Evolutionary conservation across 352 stramenopile species (phyloP).

Genomic region (Globisporangium lucens): DNA sequence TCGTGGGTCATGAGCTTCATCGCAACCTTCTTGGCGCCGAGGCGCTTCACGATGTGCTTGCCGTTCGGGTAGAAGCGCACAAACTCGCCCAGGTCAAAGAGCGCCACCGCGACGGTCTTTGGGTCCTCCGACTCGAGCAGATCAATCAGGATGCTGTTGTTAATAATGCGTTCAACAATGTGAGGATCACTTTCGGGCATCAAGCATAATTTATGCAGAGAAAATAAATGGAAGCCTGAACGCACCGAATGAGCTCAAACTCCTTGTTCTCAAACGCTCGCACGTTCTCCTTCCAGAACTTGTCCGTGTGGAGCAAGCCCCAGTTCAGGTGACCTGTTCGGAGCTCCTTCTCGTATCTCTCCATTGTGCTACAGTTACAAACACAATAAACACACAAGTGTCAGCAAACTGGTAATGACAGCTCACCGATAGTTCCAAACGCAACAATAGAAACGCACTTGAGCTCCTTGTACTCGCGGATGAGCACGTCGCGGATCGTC

Average conservation of each 20-base stretch:
- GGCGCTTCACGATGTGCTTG: conserved; percentile 93
- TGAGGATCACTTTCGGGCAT: neutral
- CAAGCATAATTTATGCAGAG: neutral
- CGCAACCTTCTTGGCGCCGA: conserved; percentile 95
- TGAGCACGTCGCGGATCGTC: conserved; percentile 73
- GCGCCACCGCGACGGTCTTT: conserved; percentile 93
- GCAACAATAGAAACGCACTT: conserved; percentile 50
- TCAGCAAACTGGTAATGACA: neutral
- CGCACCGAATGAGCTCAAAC: conserved; percentile 90
- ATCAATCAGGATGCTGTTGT: conserved; percentile 89
- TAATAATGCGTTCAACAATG: conserved; percentile 2
- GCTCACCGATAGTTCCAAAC: neutral
- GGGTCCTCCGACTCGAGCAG: conserved; percentile 91
- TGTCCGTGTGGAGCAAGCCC: conserved; percentile 96
- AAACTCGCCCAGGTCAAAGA: conserved; percentile 98
- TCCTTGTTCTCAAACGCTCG: conserved; percentile 96
- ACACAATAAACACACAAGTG: neutral
- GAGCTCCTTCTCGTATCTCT: conserved; percentile 96
- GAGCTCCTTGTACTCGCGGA: conserved; percentile 86
- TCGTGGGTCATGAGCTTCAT: conserved; percentile 98
- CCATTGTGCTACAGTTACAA: conserved; percentile 83
- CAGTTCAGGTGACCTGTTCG: conserved; percentile 93
- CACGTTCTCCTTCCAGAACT: conserved; percentile 99
- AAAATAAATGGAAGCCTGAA: neutral
- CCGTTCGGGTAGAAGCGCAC: conserved; percentile 97